Evolutionary conservation across 1,284 basidiomycete species (phyloP), one percentile per base, ranked within the genome.

Genomic region (Wallemia hederae): DNA sequence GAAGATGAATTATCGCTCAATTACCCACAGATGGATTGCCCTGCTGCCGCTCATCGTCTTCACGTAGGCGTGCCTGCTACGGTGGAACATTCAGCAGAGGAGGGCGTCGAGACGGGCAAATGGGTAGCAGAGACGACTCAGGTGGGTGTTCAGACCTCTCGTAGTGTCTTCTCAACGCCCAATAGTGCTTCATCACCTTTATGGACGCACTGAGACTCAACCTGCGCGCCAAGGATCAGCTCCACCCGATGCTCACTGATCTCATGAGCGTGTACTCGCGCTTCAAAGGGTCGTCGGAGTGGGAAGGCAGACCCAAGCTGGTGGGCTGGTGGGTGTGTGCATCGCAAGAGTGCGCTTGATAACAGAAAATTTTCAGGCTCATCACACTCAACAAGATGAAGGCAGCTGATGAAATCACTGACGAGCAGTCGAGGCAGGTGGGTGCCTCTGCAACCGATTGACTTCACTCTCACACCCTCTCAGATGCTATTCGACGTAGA

Each of bases 121-220:
- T 89, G 86, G 82, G 89, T 98, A n/a, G 92, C 92, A 2, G 90
- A 97, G 71, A 96, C 91, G 2, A 98, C 94, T 0, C 88, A 94
- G 76, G 88, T 85, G 61, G 63, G 74, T 70, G n/a, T 61, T 24
- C 25, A 24, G 55, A 27, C 55, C 29, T 25, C 1, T 27, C 1
- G 14, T 24, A 24, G 17, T 34, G 24, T 17, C 1, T 11, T 15
- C 1, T 2, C 15, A n/a, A 14, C 19, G 2, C 7, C 1, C 24
- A 1, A 5, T 62, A 92, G 85, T 85, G 81, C 68, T 98, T 97
- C 66, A 98, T 98, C 67, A 97, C 92, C 0, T 91, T 98, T 65
- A 96, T 97, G 87, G 92, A 98, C 67, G 92, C 91, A 0, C 76
- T 97, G 59, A 92, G 92, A 69, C 76, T 97, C 62, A 82, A 85